phyloP scores from a whole-genome alignment of 1,284 basidiomycete species.

The Apiotrichum siamense region DNA sequence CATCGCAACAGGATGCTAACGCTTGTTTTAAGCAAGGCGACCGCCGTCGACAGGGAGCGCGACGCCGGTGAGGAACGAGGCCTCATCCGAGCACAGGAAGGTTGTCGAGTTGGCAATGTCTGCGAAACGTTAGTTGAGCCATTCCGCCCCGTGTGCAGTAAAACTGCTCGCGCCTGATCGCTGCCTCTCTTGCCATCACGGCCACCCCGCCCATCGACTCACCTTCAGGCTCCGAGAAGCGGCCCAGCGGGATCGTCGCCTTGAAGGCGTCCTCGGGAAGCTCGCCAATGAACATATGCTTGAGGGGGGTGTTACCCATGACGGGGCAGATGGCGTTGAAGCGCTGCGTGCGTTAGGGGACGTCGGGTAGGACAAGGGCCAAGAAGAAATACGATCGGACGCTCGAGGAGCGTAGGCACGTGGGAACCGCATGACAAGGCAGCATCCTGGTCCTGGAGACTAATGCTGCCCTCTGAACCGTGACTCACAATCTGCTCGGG shows the following conservation, averaged over 20 bases:
- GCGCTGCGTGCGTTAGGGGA: conserved; percentile 4
- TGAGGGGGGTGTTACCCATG: conserved; percentile 16
- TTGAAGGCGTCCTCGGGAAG: conserved; percentile 12
- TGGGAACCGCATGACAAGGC: too few relatives aligned
- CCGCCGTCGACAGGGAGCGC: conserved; percentile 18
- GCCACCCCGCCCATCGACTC: not conserved
- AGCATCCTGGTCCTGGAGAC: not conserved
- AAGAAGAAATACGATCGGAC: too few relatives aligned
- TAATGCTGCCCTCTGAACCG: not conserved
- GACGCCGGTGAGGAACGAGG: conserved; percentile 21
- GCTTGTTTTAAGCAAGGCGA: conserved; percentile 6
- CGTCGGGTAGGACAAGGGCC: too few relatives aligned
- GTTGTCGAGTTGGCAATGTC: conserved; percentile 22
- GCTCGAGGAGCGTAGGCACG: too few relatives aligned
- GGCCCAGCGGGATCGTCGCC: conserved; percentile 13
- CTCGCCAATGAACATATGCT: conserved; percentile 15
- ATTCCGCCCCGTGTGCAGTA: not conserved
- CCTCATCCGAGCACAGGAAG: conserved; percentile 20
- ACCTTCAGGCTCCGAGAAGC: conserved; percentile 16
- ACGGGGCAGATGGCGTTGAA: conserved; percentile 21
- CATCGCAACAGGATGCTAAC: too few relatives aligned
- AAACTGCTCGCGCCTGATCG: not conserved
- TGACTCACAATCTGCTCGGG: conserved; percentile 12
- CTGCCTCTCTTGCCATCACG: not conserved
- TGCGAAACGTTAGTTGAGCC: not conserved